Conservation (phyloP, 2,329 filamentous ascomycete genomes). For the Exophiala xenobiotica region DNA sequence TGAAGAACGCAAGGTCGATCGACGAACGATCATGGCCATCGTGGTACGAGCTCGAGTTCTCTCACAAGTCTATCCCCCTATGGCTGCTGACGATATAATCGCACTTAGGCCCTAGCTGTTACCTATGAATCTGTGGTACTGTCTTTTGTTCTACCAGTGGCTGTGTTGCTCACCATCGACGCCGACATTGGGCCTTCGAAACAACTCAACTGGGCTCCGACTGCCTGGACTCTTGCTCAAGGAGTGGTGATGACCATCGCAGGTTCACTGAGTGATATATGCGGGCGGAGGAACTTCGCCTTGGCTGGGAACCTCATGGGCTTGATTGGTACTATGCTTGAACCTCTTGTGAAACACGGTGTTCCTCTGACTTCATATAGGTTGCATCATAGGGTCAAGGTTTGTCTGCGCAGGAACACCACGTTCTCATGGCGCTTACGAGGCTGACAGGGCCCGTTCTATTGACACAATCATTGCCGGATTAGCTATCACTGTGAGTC, state of each 20-base stretch:
- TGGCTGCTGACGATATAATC: no score
- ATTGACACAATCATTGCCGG: not conserved
- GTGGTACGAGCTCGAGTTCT: no score
- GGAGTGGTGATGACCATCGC: conserved; percentile 13
- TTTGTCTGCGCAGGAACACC: no score
- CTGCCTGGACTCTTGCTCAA: conserved; percentile 11
- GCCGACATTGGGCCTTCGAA: conserved; percentile 16
- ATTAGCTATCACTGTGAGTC: no score
- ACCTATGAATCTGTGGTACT: conserved; percentile 16
- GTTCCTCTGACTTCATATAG: no score
- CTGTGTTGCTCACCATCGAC: conserved; percentile 15
- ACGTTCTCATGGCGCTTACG: no score
- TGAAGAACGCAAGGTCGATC: no score
- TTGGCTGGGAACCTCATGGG: conserved; percentile 14
- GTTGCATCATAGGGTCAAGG: no score
- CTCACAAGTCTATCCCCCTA: no score
- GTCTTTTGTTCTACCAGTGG: conserved; percentile 11
- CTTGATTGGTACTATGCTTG: conserved; percentile 10
- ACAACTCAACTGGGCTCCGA: conserved; percentile 10
- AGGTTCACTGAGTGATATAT: conserved; percentile 19
- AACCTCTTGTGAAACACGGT: not conserved
- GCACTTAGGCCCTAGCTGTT: conserved; percentile 20
- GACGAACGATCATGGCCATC: no score
- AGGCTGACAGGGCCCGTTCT: no score
- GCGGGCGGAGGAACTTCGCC: conserved; percentile 16